A percentile compares a stretch with the other conserved stretches of the same genome.
Evolutionary conservation across 1,284 basidiomycete species (phyloP).

Genomic region (Thecaphora frezii): DNA sequence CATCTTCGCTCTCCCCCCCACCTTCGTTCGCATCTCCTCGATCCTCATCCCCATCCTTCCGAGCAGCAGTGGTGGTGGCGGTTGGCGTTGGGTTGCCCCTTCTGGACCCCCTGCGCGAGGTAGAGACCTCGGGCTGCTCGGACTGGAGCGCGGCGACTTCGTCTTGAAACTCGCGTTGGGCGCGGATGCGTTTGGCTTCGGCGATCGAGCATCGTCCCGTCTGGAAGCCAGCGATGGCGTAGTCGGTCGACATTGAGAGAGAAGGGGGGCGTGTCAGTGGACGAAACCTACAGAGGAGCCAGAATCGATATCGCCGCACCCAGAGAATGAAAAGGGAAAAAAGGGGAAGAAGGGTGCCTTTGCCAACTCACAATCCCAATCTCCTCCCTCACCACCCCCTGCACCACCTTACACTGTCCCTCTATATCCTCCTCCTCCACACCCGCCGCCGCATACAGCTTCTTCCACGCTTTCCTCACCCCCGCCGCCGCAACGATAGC

Average conservation of each 20-base stretch:
- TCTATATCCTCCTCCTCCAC: slow-evolving; percentile 9
- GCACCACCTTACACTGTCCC: slow-evolving; percentile 19
- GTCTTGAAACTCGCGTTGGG: slow-evolving; percentile 24
- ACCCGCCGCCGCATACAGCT: slow-evolving; percentile 24
- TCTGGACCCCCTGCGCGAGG: neutral
- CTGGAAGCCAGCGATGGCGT: too few relatives aligned
- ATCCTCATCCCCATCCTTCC: too few relatives aligned
- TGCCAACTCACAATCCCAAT: slow-evolving; percentile 12
- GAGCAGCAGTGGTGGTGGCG: too few relatives aligned
- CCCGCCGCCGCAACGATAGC: slow-evolving; percentile 31
- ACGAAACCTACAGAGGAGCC: too few relatives aligned
- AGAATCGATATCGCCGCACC: too few relatives aligned
- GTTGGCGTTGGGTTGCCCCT: too few relatives aligned
- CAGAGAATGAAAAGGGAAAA: too few relatives aligned
- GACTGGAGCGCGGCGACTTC: slow-evolving; percentile 16
- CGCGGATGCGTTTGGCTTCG: slow-evolving; percentile 26
- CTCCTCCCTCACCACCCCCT: slow-evolving; percentile 17
- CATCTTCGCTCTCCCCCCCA: too few relatives aligned
- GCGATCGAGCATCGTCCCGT: slow-evolving; percentile 25
- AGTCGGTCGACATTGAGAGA: too few relatives aligned
- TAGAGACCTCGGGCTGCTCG: neutral
- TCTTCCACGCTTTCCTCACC: slow-evolving; percentile 34
- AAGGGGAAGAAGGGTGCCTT: too few relatives aligned
- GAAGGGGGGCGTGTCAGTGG: too few relatives aligned
- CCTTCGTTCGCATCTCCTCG: too few relatives aligned